Base-by-base conservation (phyloP, 768 basidiomycete genomes). In the Naematelia encephala region DNA sequence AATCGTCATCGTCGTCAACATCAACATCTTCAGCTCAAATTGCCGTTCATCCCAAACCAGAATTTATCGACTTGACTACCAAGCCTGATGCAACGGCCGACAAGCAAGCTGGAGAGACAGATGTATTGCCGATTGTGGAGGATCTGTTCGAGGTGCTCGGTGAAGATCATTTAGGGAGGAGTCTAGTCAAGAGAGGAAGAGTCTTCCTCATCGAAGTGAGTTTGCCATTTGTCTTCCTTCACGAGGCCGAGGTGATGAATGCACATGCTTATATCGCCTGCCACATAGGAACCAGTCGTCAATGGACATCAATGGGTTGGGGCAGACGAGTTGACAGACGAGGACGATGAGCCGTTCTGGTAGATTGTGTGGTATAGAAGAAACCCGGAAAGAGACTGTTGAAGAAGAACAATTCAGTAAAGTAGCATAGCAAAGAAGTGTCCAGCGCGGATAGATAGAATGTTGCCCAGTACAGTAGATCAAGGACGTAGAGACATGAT, bases 301-400 rank as follows among this genome's bases (percentile, higher is more conserved):
- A 56, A 43, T 63, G 62, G 62, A 52, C 21, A 39, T 19, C n/a
- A 21, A 26, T 52, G 51, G 51, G 19, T 23, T 11, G 63, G 63
- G 2, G 63, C 63, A 2, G 54, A 52, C 27, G 63, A 64, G 52
- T 25, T 64, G 44, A 27, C 48, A 21, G 63, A 64, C 45, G 47
- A 57, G 22, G 56, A 57, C 46, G 63, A 64, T 51, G 59, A 57
- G 34, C 63, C 63, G 4, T 60, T 42, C 27, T 64, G 34, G 34
- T 16, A 16, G 34, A 16, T 16, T 8, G 8, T 16, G 16, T 39
- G 34, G 34, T 16, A 16, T 8, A 39, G 16, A 39, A 16, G 16
- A 39, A 39, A 39, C 34, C 34, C 8, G 34, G 34, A 16, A 39
- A 16, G 16, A 39, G 34, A 8, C 8, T 39, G 8, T 39, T 39